Evolutionary conservation across 306 rosid species (phyloP).

Genomic region (Herpetospermum pedunculosum): DNA sequence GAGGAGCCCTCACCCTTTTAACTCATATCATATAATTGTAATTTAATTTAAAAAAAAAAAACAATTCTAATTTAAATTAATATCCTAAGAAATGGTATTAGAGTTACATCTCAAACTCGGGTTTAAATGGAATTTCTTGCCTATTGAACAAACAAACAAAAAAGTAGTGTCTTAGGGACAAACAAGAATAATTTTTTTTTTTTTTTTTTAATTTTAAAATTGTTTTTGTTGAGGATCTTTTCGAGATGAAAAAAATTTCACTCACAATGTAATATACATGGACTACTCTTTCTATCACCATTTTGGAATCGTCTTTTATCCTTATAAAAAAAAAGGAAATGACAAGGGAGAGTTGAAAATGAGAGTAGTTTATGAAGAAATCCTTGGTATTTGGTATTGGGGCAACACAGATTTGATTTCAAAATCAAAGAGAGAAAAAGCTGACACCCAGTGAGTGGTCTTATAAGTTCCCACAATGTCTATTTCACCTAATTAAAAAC

Average conservation of each 20-base stretch:
- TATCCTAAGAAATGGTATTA: not conserved
- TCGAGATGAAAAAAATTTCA: too few relatives aligned
- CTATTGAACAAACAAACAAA: not conserved
- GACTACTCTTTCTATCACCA: too few relatives aligned
- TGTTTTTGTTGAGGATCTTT: too few relatives aligned
- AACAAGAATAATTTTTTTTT: too few relatives aligned
- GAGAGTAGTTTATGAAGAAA: not conserved
- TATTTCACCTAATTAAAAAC: not conserved
- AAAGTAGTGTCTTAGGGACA: too few relatives aligned
- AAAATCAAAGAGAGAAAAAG: not conserved
- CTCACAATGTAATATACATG: too few relatives aligned
- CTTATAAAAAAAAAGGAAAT: not conserved
- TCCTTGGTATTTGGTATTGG: not conserved
- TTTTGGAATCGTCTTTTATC: too few relatives aligned
- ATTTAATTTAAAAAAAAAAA: too few relatives aligned
- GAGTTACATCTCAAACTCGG: not conserved
- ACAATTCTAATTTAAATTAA: not conserved
- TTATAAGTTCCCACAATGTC: not conserved
- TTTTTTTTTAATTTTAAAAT: too few relatives aligned
- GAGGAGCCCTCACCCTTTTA: not conserved
- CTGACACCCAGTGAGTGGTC: not conserved
- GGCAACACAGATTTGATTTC: not conserved
- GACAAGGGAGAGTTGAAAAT: not conserved
- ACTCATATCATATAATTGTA: not conserved
- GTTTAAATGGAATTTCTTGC: not conserved